Percentiles rank a stretch among this genome's conserved stretches.
phyloP scores from a whole-genome alignment of 805 yeast species.

The Yarrowia sp. region DNA sequence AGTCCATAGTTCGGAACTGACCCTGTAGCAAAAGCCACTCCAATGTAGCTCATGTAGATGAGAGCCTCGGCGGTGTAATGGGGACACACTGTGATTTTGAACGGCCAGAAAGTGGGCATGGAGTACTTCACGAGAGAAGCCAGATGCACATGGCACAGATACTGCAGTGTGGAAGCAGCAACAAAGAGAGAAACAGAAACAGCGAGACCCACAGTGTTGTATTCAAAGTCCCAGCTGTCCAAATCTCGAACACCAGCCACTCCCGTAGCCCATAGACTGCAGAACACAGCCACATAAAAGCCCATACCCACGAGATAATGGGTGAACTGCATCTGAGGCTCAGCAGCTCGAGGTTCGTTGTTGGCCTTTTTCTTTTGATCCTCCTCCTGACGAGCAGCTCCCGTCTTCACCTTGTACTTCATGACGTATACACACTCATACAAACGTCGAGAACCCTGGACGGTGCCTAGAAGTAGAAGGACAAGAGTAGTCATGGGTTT shows the following conservation, averaged over 20 bases:
- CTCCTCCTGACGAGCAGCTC: background rate
- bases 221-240: slow-evolving; percentile 4
- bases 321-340: slow-evolving; percentile 3
- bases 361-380: background rate
- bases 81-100: slow-evolving; percentile 25
- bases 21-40: slow-evolving; percentile 7
- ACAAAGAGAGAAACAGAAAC: background rate
- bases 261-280: slow-evolving; percentile 16
- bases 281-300: slow-evolving; percentile 29
- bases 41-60: slow-evolving; percentile 6
- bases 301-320: slow-evolving; percentile 33
- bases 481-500: slow-evolving; percentile 18
- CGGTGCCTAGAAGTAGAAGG: slow-evolving; percentile 2
- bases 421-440: slow-evolving; percentile 19
- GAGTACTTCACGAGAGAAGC: slow-evolving; percentile 16
- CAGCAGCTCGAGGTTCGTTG: background rate
- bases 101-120: slow-evolving; percentile 22
- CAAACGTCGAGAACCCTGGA: slow-evolving; percentile 15
- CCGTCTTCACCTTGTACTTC: slow-evolving; percentile 24
- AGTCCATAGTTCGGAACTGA: slow-evolving; percentile 7
- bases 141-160: slow-evolving; percentile 28
- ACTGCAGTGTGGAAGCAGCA: background rate
- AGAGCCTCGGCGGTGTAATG: slow-evolving; percentile 20
- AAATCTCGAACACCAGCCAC: background rate
- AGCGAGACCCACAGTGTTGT: background rate